phyloP scores from a whole-genome alignment of 352 stramenopile genomes.

The Phytophthora citricola region DNA sequence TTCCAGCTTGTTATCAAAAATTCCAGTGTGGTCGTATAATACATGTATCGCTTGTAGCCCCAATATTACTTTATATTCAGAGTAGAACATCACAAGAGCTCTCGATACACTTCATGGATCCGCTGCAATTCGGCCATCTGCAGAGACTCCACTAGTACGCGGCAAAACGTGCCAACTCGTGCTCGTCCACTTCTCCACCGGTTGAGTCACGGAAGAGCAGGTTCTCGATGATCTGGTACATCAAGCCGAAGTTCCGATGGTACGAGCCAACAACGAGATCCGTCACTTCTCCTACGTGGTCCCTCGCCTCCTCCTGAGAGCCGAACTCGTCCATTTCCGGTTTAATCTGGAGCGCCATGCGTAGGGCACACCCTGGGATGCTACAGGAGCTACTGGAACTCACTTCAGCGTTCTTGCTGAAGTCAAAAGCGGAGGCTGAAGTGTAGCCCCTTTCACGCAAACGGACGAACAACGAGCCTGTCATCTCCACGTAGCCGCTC shows the following conservation, averaged over 20 bases:
- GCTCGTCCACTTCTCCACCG: conserved; percentile 21
- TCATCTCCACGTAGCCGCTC: conserved; percentile 42
- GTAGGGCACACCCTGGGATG: conserved; percentile 25
- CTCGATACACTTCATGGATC: no score
- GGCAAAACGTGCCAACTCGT: conserved; percentile 22
- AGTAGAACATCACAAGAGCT: no score
- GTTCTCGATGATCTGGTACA: conserved; percentile 51
- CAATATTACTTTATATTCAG: no score
- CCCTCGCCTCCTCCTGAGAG: conserved; percentile 17
- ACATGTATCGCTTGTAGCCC: no score
- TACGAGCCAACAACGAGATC: conserved; percentile 58
- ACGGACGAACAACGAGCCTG: conserved; percentile 39
- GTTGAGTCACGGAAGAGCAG: conserved; percentile 38
- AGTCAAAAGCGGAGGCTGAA: conserved; percentile 17
- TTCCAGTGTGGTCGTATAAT: no score
- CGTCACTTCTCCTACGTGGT: conserved; percentile 50
- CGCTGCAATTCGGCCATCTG: no score
- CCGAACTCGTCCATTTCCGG: conserved; percentile 34
- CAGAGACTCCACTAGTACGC: conserved; percentile 4
- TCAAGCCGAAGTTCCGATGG: conserved; percentile 46
- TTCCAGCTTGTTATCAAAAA: no score
- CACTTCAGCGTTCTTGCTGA: conserved; percentile 11
- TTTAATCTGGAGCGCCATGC: conserved; percentile 30
- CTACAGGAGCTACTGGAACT: background rate
- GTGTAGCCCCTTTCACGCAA: conserved; percentile 46